phyloP scores from a whole-genome alignment of 129 eudicot genomes.

The Arctium lappa region DNA sequence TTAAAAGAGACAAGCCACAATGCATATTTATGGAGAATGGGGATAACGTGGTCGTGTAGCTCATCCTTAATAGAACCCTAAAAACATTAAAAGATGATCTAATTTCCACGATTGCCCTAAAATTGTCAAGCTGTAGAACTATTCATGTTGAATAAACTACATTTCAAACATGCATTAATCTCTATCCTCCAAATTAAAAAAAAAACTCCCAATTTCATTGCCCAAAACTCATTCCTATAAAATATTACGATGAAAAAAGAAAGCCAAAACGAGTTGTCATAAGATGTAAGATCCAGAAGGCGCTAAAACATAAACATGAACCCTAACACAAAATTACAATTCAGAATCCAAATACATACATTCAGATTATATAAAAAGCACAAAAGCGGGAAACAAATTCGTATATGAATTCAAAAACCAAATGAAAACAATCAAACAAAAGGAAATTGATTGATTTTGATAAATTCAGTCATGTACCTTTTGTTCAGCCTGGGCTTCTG shows the following conservation, averaged over 20 bases:
- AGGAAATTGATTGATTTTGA: background rate
- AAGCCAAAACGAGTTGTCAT: background rate
- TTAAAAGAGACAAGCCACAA: background rate
- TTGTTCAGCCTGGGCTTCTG: constrained; percentile 42
- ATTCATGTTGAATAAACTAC: background rate
- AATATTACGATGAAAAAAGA: background rate
- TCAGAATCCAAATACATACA: background rate
- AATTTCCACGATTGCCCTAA: background rate
- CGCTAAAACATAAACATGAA: background rate
- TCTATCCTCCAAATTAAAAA: background rate
- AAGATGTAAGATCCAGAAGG: background rate
- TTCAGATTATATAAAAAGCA: background rate
- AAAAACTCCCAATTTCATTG: background rate
- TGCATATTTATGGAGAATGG: background rate
- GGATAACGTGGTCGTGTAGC: background rate
- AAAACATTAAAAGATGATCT: background rate
- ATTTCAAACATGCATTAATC: background rate
- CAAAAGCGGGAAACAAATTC: background rate
- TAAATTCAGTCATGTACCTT: constrained; percentile 31
- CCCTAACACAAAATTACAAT: constrained; percentile 1
- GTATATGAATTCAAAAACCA: background rate
- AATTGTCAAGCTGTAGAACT: background rate
- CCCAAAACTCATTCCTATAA: background rate
- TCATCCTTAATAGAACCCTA: background rate
- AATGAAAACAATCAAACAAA: background rate